A percentile compares a stretch with the other conserved stretches of the same genome.
Conservation (phyloP, 2,329 filamentous ascomycete species). For the Scedosporium apiospermum region DNA sequence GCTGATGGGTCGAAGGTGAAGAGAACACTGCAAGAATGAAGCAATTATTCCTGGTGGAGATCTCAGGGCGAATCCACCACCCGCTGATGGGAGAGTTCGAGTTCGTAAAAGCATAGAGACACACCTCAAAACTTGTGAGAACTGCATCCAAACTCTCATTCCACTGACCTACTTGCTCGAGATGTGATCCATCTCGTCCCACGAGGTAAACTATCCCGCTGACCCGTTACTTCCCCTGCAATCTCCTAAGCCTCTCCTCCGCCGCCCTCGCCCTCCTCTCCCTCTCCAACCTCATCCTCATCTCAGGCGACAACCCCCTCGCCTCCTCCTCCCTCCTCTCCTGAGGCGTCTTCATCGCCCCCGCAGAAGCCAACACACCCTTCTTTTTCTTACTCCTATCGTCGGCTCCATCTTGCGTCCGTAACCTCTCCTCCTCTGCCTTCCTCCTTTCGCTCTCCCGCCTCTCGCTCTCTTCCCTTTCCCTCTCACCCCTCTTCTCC, state of each 20-base stretch:
- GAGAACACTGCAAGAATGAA: too few species aligned
- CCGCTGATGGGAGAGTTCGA: too few species aligned
- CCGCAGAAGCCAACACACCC: conserved; percentile 45
- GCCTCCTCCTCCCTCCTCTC: conserved; percentile 77
- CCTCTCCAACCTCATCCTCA: conserved; percentile 72
- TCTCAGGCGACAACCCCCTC: conserved; percentile 78
- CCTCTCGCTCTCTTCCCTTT: conserved; percentile 58
- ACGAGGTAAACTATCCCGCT: background rate
- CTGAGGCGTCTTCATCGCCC: conserved; percentile 61
- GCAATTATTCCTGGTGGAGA: too few species aligned
- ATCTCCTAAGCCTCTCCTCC: conserved; percentile 70
- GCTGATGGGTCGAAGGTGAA: too few species aligned
- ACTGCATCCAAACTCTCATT: too few species aligned
- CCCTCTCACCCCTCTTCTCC: conserved; percentile 57
- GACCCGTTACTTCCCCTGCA: conserved; percentile 33
- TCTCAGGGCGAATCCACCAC: too few species aligned
- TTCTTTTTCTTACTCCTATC: conserved; percentile 41
- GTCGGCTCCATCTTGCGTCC: conserved; percentile 49
- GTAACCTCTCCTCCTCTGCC: conserved; percentile 64
- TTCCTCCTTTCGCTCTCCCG: conserved; percentile 63
- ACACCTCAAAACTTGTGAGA: too few species aligned
- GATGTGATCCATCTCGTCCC: background rate
- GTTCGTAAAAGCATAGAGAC: too few species aligned
- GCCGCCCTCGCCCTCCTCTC: conserved; percentile 86
- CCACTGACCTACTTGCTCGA: background rate